phyloP scores from a whole-genome alignment of 2,329 filamentous ascomycete genomes.

The Trichoderma sp. region DNA sequence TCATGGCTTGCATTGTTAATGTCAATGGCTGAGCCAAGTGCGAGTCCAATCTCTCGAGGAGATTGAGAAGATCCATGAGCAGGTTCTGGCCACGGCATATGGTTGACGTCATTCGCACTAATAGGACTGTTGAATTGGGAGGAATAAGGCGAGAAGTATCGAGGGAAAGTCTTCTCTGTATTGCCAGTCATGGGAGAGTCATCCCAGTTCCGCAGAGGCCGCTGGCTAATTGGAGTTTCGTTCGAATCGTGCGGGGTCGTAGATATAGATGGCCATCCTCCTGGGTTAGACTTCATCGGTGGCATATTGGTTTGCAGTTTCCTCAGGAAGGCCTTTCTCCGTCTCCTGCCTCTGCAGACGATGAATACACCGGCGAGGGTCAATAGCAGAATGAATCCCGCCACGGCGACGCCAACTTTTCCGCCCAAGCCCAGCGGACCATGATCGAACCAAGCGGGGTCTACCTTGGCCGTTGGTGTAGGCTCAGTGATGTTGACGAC shows the following conservation, averaged over 20 bases:
- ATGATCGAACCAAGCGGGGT: conserved; percentile 40
- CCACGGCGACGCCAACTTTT: conserved; percentile 59
- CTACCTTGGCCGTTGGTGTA: conserved; percentile 39
- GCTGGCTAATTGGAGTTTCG: conserved; percentile 33
- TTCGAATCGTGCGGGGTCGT: conserved; percentile 27
- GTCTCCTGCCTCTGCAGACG: conserved; percentile 56
- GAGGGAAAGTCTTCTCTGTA: conserved; percentile 41
- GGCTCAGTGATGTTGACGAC: conserved; percentile 52
- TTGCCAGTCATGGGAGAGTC: conserved; percentile 52
- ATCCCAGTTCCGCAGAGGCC: conserved; percentile 20
- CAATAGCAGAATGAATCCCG: conserved; percentile 48
- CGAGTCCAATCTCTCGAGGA: conserved; percentile 24
- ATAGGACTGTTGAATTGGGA: conserved; percentile 60
- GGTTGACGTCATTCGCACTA: conserved; percentile 40
- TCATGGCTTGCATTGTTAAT: background rate
- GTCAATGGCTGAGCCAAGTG: conserved; percentile 20
- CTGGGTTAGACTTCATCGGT: conserved; percentile 22
- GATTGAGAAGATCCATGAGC: conserved; percentile 17
- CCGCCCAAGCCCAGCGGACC: conserved; percentile 52
- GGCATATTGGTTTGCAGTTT: conserved; percentile 43
- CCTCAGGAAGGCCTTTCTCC: conserved; percentile 51
- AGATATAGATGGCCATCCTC: conserved; percentile 43
- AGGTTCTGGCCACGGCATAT: conserved; percentile 38
- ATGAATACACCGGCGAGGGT: conserved; percentile 50
- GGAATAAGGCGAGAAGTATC: conserved; percentile 59